Percentiles rank a stretch among this genome's conserved stretches.
These are phyloP conservation scores for Entomortierella lignicola DNA, from an alignment of 192 early-diverging fungal species.

Conservation along the genomic window DNA sequence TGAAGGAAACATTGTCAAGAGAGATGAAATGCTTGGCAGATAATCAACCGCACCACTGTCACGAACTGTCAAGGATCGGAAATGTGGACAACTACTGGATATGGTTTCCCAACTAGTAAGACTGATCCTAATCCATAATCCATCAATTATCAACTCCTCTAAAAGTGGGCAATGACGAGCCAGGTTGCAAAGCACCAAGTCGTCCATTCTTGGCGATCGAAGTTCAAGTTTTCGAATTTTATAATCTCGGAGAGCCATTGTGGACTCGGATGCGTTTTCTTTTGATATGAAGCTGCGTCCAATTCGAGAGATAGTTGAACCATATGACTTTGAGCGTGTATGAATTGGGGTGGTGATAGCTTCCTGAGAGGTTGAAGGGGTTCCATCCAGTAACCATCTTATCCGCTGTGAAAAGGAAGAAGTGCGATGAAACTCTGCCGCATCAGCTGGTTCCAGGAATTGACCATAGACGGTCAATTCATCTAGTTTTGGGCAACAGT, in stretches of 20 bases:
- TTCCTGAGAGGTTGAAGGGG: background rate
- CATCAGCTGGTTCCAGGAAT: constrained; percentile 8
- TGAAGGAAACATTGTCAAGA: constrained; percentile 7
- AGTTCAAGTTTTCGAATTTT: constrained; percentile 10
- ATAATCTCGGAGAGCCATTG: background rate
- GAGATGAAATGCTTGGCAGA: background rate
- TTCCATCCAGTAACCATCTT: background rate
- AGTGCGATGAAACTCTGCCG: background rate
- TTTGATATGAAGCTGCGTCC: background rate
- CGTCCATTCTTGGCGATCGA: constrained; percentile 10
- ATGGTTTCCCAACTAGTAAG: constrained; percentile 8
- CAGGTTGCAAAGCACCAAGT: constrained; percentile 6
- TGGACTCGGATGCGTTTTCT: background rate
- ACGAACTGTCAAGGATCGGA: constrained; percentile 3
- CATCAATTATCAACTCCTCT: constrained; percentile 22
- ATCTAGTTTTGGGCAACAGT: constrained; percentile 13
- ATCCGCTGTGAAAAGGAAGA: constrained; percentile 6
- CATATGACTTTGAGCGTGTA: background rate
- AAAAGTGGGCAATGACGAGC: constrained; percentile 1
- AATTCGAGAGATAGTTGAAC: background rate
- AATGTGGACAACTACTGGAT: background rate
- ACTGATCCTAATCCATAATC: constrained; percentile 13
- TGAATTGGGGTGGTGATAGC: background rate
- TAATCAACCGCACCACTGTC: constrained; percentile 10
- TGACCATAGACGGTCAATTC: constrained; percentile 1